Conservation (phyloP, 108 stramenopile genomes). For the Bacterosira constricta region DNA sequence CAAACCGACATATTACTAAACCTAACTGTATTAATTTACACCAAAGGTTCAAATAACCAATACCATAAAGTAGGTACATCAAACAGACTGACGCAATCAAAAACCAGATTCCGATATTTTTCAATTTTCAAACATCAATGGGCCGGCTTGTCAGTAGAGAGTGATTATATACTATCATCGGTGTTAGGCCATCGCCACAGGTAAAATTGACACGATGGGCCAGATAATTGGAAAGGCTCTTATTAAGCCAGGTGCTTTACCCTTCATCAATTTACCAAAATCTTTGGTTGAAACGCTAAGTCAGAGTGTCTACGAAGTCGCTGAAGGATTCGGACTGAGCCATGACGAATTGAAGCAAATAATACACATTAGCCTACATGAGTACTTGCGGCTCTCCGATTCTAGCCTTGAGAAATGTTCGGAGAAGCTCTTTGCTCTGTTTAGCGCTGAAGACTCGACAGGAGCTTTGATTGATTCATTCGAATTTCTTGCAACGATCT, state of each 20-base stretch:
- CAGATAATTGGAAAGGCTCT: conserved; percentile 23
- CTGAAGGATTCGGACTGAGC: conserved; percentile 23
- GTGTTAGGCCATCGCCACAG: too few relatives aligned
- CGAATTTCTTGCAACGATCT: conserved; percentile 48
- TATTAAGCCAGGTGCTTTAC: conserved; percentile 12
- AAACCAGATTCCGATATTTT: too few relatives aligned
- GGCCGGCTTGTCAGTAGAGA: too few relatives aligned
- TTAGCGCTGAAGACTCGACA: neutral
- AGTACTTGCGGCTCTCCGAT: conserved; percentile 21
- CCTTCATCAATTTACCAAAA: conserved; percentile 33
- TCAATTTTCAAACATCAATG: too few relatives aligned
- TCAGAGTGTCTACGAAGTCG: conserved; percentile 16
- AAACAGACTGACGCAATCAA: too few relatives aligned
- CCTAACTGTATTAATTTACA: too few relatives aligned
- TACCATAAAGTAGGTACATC: too few relatives aligned
- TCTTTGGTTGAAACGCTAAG: conserved; percentile 16
- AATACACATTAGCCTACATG: conserved; percentile 20
- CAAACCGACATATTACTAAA: too few relatives aligned
- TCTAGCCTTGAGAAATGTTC: conserved; percentile 18
- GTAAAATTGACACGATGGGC: conserved; percentile 28
- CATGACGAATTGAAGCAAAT: conserved; percentile 14
- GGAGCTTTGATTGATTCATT: conserved; percentile 52
- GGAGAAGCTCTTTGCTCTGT: conserved; percentile 18
- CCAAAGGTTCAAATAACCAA: too few relatives aligned
- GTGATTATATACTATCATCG: too few relatives aligned